Conservation (phyloP, 257 asterid genomes). For the Coffea canephora region DNA sequence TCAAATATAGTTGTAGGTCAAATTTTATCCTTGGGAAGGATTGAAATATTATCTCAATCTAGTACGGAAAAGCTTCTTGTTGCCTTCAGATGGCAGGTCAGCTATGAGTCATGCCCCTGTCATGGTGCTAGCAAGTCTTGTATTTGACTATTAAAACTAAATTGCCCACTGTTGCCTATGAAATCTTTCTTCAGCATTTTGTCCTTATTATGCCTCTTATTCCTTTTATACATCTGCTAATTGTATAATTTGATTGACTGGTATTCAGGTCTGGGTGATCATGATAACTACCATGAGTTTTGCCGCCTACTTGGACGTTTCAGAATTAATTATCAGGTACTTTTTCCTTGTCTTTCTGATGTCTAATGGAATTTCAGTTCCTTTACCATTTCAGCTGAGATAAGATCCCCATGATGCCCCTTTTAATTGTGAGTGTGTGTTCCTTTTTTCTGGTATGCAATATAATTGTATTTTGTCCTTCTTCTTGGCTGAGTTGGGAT, state of each 20-base stretch:
- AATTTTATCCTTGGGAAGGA: not conserved
- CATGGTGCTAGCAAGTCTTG: not conserved
- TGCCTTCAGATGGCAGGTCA: not conserved
- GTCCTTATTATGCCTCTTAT: not conserved
- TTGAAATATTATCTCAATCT: not conserved
- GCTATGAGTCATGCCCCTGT: not conserved
- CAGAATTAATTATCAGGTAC: conserved; percentile 93
- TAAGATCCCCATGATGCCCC: not conserved
- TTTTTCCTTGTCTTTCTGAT: conserved; percentile 9
- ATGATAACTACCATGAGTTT: conserved; percentile 97
- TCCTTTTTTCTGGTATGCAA: not conserved
- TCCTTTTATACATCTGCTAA: not conserved
- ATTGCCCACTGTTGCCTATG: not conserved
- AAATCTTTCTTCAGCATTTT: not conserved
- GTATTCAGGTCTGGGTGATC: conserved; percentile 79
- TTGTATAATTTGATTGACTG: not conserved
- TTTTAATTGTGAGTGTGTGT: not conserved
- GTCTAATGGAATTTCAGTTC: not conserved
- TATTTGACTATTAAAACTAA: not conserved
- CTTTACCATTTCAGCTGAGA: not conserved
- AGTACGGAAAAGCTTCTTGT: not conserved
- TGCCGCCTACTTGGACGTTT: conserved; percentile 99
- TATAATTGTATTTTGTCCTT: not conserved
- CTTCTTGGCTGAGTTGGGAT: not conserved
- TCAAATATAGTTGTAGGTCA: not conserved